A percentile compares a stretch with the other conserved stretches of the same genome.
These are phyloP conservation scores for Metschnikowia cerradonensis DNA, from an alignment of 805 yeast genomes.

Conservation along the genomic window DNA sequence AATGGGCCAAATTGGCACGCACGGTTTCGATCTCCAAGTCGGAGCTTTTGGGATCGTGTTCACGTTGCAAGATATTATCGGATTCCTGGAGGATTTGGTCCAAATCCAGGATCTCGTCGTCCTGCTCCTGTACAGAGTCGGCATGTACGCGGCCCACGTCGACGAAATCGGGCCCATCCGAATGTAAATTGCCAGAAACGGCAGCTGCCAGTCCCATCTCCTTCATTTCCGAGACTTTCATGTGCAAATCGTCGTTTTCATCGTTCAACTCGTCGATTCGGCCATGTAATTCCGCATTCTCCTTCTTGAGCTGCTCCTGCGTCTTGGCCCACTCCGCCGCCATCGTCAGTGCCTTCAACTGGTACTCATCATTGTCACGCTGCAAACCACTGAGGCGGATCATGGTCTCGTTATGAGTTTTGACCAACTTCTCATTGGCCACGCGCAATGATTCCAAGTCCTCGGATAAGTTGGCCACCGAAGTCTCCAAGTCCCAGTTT, in stretches of 20 bases:
- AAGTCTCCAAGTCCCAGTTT: conserved; percentile 63
- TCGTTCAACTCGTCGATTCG: conserved; percentile 61
- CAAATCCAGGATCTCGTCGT: conserved; percentile 28
- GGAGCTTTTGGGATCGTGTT: conserved; percentile 35
- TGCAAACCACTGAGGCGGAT: conserved; percentile 27
- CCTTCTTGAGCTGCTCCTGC: conserved; percentile 34
- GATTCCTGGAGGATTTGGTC: conserved; percentile 32
- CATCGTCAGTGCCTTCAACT: conserved; percentile 38
- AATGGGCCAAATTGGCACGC: conserved; percentile 58
- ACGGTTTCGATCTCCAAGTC: conserved; percentile 64
- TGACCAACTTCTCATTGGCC: conserved; percentile 38
- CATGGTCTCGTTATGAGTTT: conserved; percentile 30
- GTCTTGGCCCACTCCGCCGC: conserved; percentile 35
- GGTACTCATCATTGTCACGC: conserved; percentile 47
- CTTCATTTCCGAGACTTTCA: conserved; percentile 24
- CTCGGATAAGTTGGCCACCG: conserved; percentile 43
- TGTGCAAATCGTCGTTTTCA: conserved; percentile 59
- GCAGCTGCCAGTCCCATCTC: conserved; percentile 3
- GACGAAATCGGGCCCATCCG: not conserved
- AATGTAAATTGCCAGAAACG: not conserved
- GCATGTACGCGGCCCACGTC: conserved; percentile 1
- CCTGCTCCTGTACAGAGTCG: conserved; percentile 24
- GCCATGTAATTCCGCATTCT: conserved; percentile 45
- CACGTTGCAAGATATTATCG: conserved; percentile 15
- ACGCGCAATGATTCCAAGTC: conserved; percentile 36